Percentiles rank a stretch among this genome's conserved stretches.
Conservation (phyloP, 345 rosid genomes). For the Combretum micranthum region DNA sequence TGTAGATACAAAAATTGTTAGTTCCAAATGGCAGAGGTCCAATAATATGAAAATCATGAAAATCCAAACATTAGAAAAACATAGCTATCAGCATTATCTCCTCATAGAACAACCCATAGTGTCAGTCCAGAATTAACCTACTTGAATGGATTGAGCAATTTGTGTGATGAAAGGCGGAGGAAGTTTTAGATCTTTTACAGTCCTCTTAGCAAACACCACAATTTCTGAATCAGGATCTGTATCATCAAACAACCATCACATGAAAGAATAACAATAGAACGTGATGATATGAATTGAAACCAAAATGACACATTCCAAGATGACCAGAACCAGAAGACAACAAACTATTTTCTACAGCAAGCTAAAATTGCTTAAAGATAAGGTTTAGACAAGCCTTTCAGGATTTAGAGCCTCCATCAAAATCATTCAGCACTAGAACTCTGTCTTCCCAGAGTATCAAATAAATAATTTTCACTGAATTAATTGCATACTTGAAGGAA, state of each 20-base stretch:
- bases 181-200: constrained; percentile 90
- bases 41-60: too few relatives aligned
- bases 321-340: too few relatives aligned
- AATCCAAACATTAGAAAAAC: background rate
- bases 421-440: too few relatives aligned
- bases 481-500: too few relatives aligned
- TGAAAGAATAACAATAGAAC: background rate
- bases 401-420: too few relatives aligned
- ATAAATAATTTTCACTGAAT: too few relatives aligned
- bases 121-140: constrained; percentile 6
- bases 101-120: background rate
- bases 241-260: background rate
- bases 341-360: too few relatives aligned
- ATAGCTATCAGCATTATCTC: background rate
- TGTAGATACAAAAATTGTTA: background rate
- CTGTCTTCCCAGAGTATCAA: too few relatives aligned
- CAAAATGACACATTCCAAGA: background rate
- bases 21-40: too few relatives aligned
- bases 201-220: constrained; percentile 72
- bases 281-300: background rate
- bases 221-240: constrained; percentile 88
- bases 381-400: too few relatives aligned
- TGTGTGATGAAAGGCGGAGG: constrained; percentile 74
- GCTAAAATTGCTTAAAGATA: too few relatives aligned
- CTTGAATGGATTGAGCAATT: constrained; percentile 93